phyloP scores from a whole-genome alignment of 2,329 filamentous ascomycete species.

The Penicillium thymicola region DNA sequence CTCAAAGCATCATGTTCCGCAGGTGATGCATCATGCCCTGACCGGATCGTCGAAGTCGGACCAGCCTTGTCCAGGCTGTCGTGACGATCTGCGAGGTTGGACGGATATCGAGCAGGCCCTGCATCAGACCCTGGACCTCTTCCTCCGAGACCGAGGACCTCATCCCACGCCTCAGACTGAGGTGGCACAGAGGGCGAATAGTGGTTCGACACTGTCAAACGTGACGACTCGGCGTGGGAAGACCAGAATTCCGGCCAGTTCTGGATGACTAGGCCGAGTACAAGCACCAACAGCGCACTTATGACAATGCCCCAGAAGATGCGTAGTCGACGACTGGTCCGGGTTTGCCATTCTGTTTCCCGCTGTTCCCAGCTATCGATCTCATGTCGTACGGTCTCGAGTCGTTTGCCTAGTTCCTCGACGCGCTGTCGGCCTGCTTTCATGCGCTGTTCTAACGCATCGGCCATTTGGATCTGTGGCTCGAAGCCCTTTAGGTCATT shows the following conservation, averaged over 20 bases:
- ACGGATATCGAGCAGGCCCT: constrained; percentile 16
- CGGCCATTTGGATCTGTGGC: constrained; percentile 37
- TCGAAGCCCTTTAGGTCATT: constrained; percentile 39
- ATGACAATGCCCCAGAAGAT: constrained; percentile 37
- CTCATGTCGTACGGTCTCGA: constrained; percentile 38
- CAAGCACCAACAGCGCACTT: constrained; percentile 26
- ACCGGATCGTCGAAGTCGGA: constrained; percentile 1
- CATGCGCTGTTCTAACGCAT: constrained; percentile 41
- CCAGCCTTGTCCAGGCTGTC: constrained; percentile 9
- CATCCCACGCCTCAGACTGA: constrained; percentile 7
- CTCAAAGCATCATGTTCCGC: constrained; percentile 25
- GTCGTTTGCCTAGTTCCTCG: constrained; percentile 35
- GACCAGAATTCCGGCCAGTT: constrained; percentile 19
- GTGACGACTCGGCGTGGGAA: not conserved
- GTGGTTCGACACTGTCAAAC: constrained; percentile 14
- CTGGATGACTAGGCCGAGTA: constrained; percentile 30
- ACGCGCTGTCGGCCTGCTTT: constrained; percentile 34
- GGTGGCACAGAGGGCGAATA: constrained; percentile 9
- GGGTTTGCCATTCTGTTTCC: constrained; percentile 43
- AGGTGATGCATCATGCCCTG: constrained; percentile 5
- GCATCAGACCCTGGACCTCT: not conserved
- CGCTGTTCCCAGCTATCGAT: constrained; percentile 44
- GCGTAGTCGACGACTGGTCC: constrained; percentile 37
- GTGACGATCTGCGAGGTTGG: constrained; percentile 21
- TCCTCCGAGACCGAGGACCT: not conserved